Base-by-base conservation (phyloP, 768 basidiomycete genomes). In the Cubamyces lactineus region DNA sequence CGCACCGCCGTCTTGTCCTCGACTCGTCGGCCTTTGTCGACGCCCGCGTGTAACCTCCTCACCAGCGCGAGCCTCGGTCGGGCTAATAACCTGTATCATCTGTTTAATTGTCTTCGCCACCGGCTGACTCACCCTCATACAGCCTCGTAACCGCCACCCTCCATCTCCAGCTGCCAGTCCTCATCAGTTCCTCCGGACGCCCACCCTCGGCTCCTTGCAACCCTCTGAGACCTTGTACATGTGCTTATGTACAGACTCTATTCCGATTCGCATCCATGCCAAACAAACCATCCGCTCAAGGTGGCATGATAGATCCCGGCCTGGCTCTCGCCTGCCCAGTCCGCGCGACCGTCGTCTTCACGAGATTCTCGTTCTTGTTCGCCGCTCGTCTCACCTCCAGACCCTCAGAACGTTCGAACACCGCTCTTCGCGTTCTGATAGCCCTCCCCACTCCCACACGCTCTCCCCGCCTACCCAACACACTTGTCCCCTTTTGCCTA, bases 401-500 rank as follows among this genome's bases (percentile, higher is more conserved):
- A 41, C 12, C n/a, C 26, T 8, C 39, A 41, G 57, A 59, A 59
- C 57, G n/a, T 59, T 59, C 57, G 16, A 43, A 41, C 41, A 30
- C 49, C 41, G 40, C 56, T 16, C 49, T 59, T 50, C 28, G 16
- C 48, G 15, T 59, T 59, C 57, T 59, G 57, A 59, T 59, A 47
- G 8, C 41, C 40, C 39, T 42, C 23, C 49, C 49, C 49, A 23
- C 28, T 8, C 49, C 50, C 57, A 34, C 57, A 51, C 49, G 46
- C 46, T 49, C 46, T 34, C 34, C 23, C 52, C 40, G 40, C 38
- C 28, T 43, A 21, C 21, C n/a, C 34, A 28, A n/a, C 41, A 30
- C 57, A 45, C 57, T 59, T 59, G 49, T 59, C 49, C 57, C 41
- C 41, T 21, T 59, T 51, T 52, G 57, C 41, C 41, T 59, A 59